phyloP scores from a whole-genome alignment of 2,329 filamentous ascomycete species.

The Cercospora zeina region DNA sequence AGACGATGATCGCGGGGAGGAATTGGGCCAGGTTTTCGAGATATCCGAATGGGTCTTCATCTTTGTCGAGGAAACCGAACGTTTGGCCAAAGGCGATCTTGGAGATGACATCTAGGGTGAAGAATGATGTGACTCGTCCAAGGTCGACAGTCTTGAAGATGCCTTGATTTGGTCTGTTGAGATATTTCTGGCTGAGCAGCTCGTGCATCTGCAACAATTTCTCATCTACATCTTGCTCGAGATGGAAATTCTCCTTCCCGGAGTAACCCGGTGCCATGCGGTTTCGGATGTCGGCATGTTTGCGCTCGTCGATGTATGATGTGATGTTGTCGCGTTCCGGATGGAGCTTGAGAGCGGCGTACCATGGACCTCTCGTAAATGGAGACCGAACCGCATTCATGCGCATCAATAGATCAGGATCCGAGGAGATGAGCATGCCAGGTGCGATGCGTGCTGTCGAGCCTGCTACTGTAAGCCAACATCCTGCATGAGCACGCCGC shows the following conservation, averaged over 20 bases:
- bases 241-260: conserved; percentile 43
- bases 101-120: conserved; percentile 47
- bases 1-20: conserved; percentile 49
- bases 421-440: conserved; percentile 42
- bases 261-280: conserved; percentile 45
- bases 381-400: conserved; percentile 44
- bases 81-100: conserved; percentile 47
- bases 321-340: conserved; percentile 46
- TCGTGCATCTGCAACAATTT: conserved; percentile 40
- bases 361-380: conserved; percentile 43
- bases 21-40: conserved; percentile 49
- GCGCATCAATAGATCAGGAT: conserved; percentile 42
- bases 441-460: conserved; percentile 44
- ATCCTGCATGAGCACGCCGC: background rate
- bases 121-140: conserved; percentile 42
- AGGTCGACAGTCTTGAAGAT: conserved; percentile 42
- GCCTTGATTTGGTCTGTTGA: conserved; percentile 37
- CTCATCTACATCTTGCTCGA: conserved; percentile 44
- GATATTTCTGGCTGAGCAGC: conserved; percentile 40
- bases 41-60: conserved; percentile 54
- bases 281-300: conserved; percentile 42
- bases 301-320: conserved; percentile 43
- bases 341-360: conserved; percentile 43
- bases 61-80: conserved; percentile 53
- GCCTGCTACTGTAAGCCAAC: conserved; percentile 31